Base-by-base conservation (phyloP, 2,329 filamentous ascomycete species). In the Neonectria magnoliae region DNA sequence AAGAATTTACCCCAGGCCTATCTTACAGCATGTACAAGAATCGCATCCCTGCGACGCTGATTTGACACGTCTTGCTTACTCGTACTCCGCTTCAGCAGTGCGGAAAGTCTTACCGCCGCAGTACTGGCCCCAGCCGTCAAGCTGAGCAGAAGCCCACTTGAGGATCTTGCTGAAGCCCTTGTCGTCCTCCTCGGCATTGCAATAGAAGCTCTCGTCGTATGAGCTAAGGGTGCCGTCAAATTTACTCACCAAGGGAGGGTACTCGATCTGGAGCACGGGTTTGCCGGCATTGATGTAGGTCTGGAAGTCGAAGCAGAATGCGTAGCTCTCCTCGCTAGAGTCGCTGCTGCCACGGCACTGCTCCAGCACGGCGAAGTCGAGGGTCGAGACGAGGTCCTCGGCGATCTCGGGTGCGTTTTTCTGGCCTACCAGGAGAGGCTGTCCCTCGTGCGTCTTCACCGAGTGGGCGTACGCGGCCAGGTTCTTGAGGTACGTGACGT, bases 311-410 rank as follows among this genome's bases (percentile, higher is more conserved):
- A 65, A 63, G 65, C 76, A 78, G 45, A 77, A 77, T 18, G 71
- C 67, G 50, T 65, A 64, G 50, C 38, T 70, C 51, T 67, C 60
- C 50, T 66, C 68, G 10, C 47, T 38, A 33, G 60, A 58, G 31
- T 70, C 60, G 45, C 65, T 69, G 53, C 67, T 73, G 42, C 75
- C 72, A 31, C 74, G 67, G 62, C 74, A 82, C 69, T 79, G 70
- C 66, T 82, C 67, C 70, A 81, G 68, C 64, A 81, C 69, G 31
- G 76, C 76, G 62, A 78, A 78, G 64, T 78, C 77, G 20, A 77
- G 70, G n/a, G 60, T 56, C 25, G 62, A 65, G 27, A 71, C 67
- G 4, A 78, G 71, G 27, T 68, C 55, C 2, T 64, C 27, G 20
- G 75, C 72, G 36, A 77, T 71, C 27, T 73, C 68, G 3, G 70